Evolutionary conservation across 805 yeast genomes (phyloP).

Genomic region (Myxozyma neotropica): DNA sequence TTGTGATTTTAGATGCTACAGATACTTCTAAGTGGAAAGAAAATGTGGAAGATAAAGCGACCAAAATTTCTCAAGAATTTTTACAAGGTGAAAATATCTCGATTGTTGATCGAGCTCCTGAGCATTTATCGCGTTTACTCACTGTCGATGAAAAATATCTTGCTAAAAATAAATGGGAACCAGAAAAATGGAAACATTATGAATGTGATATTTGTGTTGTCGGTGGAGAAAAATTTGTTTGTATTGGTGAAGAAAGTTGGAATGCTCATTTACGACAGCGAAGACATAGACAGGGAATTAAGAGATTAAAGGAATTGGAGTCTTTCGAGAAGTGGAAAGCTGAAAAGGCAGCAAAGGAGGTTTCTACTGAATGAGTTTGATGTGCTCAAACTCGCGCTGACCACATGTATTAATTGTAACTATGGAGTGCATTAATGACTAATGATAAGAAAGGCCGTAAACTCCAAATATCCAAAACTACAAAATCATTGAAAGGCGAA

Average conservation of each 20-base stretch:
- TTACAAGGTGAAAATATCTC: slow-evolving; percentile 34
- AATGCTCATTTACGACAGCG: slow-evolving; percentile 66
- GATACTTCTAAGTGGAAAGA: slow-evolving; percentile 64
- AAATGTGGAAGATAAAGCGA: slow-evolving; percentile 60
- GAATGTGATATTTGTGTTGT: slow-evolving; percentile 68
- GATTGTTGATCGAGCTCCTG: slow-evolving; percentile 39
- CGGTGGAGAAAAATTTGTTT: slow-evolving; percentile 57
- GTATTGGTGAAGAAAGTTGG: slow-evolving; percentile 76
- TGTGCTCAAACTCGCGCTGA: too few species aligned
- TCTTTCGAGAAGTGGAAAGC: slow-evolving; percentile 35
- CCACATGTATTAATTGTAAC: too few species aligned
- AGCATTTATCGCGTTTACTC: background rate
- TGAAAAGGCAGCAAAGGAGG: background rate
- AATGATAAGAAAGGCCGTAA: background rate
- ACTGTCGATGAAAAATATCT: background rate
- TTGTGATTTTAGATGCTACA: slow-evolving; percentile 76
- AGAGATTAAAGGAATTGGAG: slow-evolving; percentile 28
- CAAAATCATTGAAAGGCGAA: too few species aligned
- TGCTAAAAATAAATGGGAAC: slow-evolving; percentile 8
- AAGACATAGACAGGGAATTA: slow-evolving; percentile 49
- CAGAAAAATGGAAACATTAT: slow-evolving; percentile 64
- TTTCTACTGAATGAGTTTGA: too few species aligned
- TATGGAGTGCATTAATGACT: too few species aligned
- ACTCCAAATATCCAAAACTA: background rate
- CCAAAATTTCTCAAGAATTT: slow-evolving; percentile 50